These are phyloP conservation scores for Globisporangium apiculatum DNA, from an alignment of 352 stramenopile species.

Conservation along the genomic window DNA sequence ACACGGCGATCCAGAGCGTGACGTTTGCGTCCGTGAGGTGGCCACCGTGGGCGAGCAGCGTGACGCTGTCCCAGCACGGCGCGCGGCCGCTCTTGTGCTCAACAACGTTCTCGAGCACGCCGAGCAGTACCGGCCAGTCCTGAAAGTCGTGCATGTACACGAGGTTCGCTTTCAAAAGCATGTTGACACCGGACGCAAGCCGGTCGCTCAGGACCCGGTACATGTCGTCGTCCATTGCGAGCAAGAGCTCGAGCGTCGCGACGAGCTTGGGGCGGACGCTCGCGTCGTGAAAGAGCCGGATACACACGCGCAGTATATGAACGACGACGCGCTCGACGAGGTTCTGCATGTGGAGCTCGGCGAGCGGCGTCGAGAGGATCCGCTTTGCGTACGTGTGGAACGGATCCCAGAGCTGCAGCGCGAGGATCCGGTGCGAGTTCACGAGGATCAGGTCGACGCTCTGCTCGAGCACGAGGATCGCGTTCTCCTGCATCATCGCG, in stretches of 20 bases:
- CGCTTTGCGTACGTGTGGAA: constrained; percentile 78
- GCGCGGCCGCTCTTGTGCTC: constrained; percentile 70
- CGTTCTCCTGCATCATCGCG: constrained; percentile 86
- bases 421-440: constrained; percentile 70
- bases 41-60: constrained; percentile 57
- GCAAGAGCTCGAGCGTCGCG: constrained; percentile 64
- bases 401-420: constrained; percentile 67
- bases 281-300: constrained; percentile 82
- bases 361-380: constrained; percentile 62
- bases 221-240: constrained; percentile 77
- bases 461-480: constrained; percentile 80
- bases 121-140: constrained; percentile 69
- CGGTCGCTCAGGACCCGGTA: constrained; percentile 76
- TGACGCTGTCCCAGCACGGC: constrained; percentile 73
- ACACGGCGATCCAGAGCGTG: constrained; percentile 76
- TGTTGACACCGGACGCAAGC: constrained; percentile 71
- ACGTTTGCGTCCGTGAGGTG: constrained; percentile 78
- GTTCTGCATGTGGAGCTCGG: constrained; percentile 70
- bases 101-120: constrained; percentile 69
- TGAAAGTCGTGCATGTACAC: constrained; percentile 86
- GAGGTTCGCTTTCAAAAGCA: constrained; percentile 81
- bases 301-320: constrained; percentile 80
- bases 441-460: constrained; percentile 82
- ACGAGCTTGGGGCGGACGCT: constrained; percentile 77
- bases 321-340: constrained; percentile 82